A percentile compares a stretch with the other conserved stretches of the same genome.
phyloP scores from a whole-genome alignment of 306 rosid species.

The Biancaea sappan region DNA sequence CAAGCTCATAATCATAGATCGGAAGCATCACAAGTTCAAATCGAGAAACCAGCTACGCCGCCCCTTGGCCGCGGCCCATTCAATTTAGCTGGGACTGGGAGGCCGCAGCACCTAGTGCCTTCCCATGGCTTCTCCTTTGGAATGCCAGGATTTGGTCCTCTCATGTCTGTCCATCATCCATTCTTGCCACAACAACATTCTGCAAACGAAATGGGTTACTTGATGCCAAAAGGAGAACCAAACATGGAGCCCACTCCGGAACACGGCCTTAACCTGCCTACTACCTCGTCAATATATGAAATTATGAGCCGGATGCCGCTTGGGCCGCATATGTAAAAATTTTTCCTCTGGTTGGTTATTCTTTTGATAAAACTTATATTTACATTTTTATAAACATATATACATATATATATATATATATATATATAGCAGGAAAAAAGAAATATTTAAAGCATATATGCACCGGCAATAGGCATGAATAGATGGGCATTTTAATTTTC shows the following conservation, averaged over 20 bases:
- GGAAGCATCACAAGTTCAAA: constrained; percentile 67
- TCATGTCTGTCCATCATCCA: constrained; percentile 65
- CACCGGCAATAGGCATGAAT: background rate
- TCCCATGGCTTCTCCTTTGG: constrained; percentile 70
- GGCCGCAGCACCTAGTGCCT: constrained; percentile 69
- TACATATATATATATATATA: too few relatives aligned
- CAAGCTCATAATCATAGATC: constrained; percentile 45
- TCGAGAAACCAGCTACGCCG: constrained; percentile 43
- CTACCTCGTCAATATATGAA: constrained; percentile 65
- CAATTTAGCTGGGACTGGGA: constrained; percentile 59
- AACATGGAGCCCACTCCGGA: constrained; percentile 65
- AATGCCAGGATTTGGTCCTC: constrained; percentile 64
- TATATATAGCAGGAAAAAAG: too few relatives aligned
- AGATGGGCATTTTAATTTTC: constrained; percentile 23
- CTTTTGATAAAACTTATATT: constrained; percentile 39
- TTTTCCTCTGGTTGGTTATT: constrained; percentile 30
- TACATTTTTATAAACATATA: background rate
- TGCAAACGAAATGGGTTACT: constrained; percentile 57
- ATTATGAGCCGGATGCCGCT: constrained; percentile 82
- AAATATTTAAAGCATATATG: constrained; percentile 31
- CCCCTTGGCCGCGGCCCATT: constrained; percentile 49
- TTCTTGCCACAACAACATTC: constrained; percentile 60
- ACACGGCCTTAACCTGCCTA: constrained; percentile 56
- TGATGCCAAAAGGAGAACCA: constrained; percentile 85
- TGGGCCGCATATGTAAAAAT: constrained; percentile 73